Percentiles rank a stretch among this genome's conserved stretches.
These are phyloP conservation scores for Cicer cuneatum DNA, from an alignment of 306 rosid species.

Conservation along the genomic window DNA sequence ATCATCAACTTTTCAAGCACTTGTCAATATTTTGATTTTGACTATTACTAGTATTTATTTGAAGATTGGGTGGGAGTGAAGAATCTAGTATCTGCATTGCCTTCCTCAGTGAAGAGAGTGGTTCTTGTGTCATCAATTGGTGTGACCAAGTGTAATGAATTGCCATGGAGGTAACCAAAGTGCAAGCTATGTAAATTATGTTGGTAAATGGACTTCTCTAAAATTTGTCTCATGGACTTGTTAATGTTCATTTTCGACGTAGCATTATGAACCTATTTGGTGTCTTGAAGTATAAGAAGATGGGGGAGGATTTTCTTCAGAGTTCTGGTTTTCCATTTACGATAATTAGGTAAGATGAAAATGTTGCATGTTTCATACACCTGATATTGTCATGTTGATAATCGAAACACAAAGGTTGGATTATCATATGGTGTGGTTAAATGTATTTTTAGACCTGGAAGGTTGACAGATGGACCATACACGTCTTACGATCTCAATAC, in stretches of 20 bases:
- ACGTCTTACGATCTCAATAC: slow-evolving; percentile 97
- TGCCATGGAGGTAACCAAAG: slow-evolving; percentile 89
- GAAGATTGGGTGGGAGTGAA: slow-evolving; percentile 98
- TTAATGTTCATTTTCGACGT: slow-evolving; percentile 10
- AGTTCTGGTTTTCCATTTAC: slow-evolving; percentile 89
- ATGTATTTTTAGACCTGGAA: slow-evolving; percentile 72
- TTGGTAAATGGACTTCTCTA: slow-evolving; percentile 11
- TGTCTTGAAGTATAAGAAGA: slow-evolving; percentile 90
- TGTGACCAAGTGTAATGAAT: slow-evolving; percentile 90
- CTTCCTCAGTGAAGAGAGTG: slow-evolving; percentile 76
- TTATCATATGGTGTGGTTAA: slow-evolving; percentile 33
- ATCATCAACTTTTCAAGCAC: slow-evolving; percentile 1
- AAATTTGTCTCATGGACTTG: slow-evolving; percentile 13
- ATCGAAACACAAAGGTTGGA: slow-evolving; percentile 16
- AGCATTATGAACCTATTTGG: slow-evolving; percentile 97
- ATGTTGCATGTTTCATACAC: slow-evolving; percentile 7
- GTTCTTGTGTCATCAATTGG: slow-evolving; percentile 96
- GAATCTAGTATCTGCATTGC: slow-evolving; percentile 80
- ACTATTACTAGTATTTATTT: slow-evolving; percentile 36
- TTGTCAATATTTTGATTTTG: slow-evolving; percentile 37
- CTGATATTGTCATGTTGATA: slow-evolving; percentile 7
- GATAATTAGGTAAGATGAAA: slow-evolving; percentile 73
- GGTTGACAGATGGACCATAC: slow-evolving; percentile 98
- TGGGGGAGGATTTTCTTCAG: slow-evolving; percentile 88
- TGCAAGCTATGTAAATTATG: background rate